Evolutionary conservation across 148 eudicot genomes (phyloP), one percentile per base, ranked within the genome.

Genomic region (Chenopodium quinoa): DNA sequence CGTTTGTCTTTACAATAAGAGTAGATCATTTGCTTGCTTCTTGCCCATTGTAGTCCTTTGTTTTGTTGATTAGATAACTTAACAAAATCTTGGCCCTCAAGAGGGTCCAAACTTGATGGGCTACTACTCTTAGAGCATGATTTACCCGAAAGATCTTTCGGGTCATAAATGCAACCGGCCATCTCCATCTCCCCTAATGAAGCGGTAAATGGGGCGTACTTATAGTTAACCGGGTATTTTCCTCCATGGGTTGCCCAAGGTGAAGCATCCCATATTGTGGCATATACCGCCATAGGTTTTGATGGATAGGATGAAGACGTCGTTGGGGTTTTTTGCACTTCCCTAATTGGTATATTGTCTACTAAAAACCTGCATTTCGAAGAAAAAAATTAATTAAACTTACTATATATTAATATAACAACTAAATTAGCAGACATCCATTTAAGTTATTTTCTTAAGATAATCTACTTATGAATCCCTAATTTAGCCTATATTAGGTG

Each of bases 231-330:
- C 46, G 97, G 91, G 86, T 93, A 91, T 85, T 96, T 96, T 25
- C 99, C 99, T 34, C 99, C 99, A 20, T 88, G 88, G 47, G 97
- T 93, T n/a, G 97, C 99, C 99, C 99, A 95, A 50, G 92, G 81
- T 29, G 99, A 95, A 75, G 88, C 99, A 76, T 95, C 99, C 99
- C 99, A 95, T 23, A 95, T 92, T 77, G 99, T 95, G 11, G 97
- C 76, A 37, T 89, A 90, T 11, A 88, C 82, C 0, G 93, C 87
- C 99, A 93, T 95, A 9, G 99, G 92, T 82, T 93, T 95, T 78
- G 97, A 92, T 80, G 99, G 99, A 82, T 93, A 93, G 56, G 81
- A 81, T 14, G 91, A 22, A 17, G 92, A 78, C 71, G 84, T 91
- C 14, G 92, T 90, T 4, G 56, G 78, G 68, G 86, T 93, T 79